Evolutionary conservation across 139 green algal species (phyloP), one percentile per base, ranked within the genome.

Genomic region (Coccomyxa sp.): DNA sequence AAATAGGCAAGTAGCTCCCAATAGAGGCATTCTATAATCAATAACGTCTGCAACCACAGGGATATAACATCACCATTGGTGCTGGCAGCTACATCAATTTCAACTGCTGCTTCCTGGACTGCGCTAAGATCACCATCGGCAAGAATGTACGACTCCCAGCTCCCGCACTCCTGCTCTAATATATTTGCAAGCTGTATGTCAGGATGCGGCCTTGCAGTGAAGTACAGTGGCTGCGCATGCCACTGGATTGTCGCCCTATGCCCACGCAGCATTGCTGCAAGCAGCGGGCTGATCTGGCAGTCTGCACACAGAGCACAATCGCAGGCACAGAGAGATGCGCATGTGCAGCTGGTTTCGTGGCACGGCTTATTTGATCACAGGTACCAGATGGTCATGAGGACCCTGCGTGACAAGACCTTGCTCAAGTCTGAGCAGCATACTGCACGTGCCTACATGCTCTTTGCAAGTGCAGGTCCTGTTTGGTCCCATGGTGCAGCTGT

Each of bases 401-500:
- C 16, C 44, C 12, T 29, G 12, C 44, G 16, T 58, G 12, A 29
- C 44, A 29, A 58, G 44, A 58, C 44, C 44, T 16, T 29, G 44
- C 12, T 29, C 12, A 58, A 58, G 44, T 58, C 44, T 29, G 44
- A 58, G 44, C 44, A 16, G 44, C n/a, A n/a, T n/a, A n/a, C n/a
- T n/a, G n/a, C n/a, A n/a, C n/a, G n/a, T n/a, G n/a, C n/a, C n/a
- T n/a, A n/a, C n/a, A 58, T 16, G 44, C 14, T 29, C 12, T 58
- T 58, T 58, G 12, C 12, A 58, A 16, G n/a, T 82, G 76, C 41
- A 81, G 10, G 73, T 82, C 4, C 75, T 92, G 35, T 78, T 89
- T 55, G 88, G 82, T 0, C 88, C 88, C 0, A 79, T 82, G 12
- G 84, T 89, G 35, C 81, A 87, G 73, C 36, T 90, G 4, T 89